Percentiles rank a stretch among this genome's conserved stretches.
Conservation (phyloP, 805 yeast species). For the Ogataea pignaliae region DNA sequence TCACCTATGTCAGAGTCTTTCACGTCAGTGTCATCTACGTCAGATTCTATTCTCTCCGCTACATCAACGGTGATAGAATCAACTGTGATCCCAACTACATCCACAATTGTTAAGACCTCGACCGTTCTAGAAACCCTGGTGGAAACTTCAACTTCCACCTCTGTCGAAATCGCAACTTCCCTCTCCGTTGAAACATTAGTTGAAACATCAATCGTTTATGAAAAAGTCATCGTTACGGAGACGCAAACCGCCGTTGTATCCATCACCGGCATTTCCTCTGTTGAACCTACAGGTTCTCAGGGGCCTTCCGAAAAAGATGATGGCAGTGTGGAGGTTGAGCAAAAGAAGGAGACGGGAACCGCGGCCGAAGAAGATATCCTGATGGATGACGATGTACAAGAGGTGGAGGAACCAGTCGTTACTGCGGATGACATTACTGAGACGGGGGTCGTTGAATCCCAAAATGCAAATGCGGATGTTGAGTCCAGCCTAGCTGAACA, state of each 20-base stretch:
- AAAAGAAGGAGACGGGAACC: no score
- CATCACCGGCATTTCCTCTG: background rate
- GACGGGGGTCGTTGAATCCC: background rate
- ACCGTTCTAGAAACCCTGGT: conserved; percentile 4
- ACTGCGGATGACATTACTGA: background rate
- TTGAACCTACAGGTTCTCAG: no score
- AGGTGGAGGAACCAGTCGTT: background rate
- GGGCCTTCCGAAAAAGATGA: no score
- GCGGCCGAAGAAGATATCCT: no score
- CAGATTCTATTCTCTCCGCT: no score
- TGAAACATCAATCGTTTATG: conserved; percentile 1
- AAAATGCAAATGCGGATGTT: background rate
- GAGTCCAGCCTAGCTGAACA: background rate
- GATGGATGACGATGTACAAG: no score
- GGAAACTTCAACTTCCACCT: conserved; percentile 5
- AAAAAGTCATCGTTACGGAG: conserved; percentile 3
- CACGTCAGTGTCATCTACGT: no score
- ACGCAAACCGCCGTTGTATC: conserved; percentile 5
- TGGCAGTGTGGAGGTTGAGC: no score
- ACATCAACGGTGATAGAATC: conserved; percentile 6
- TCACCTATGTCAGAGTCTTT: no score
- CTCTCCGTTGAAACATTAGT: conserved; percentile 5
- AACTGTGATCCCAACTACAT: conserved; percentile 3
- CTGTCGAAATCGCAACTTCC: conserved; percentile 1
- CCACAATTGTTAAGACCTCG: conserved; percentile 4